A percentile compares a stretch with the other conserved stretches of the same genome.
These are phyloP conservation scores for Vararia minispora DNA, from an alignment of 768 basidiomycete species.

Conservation along the genomic window DNA sequence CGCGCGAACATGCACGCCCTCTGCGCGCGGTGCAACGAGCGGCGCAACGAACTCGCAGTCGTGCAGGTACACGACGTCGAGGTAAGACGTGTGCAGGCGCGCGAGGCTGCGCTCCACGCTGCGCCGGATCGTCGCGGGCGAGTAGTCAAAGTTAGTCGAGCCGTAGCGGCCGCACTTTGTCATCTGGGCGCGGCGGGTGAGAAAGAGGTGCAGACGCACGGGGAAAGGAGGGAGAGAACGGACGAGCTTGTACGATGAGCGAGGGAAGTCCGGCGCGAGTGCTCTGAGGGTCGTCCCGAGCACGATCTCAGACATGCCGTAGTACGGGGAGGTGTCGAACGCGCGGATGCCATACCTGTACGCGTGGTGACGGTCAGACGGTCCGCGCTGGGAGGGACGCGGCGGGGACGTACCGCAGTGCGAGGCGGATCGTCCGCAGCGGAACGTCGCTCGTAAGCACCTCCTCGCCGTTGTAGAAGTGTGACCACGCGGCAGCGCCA, in stretches of 20 bases:
- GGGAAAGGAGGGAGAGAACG: neutral
- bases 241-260: conserved; percentile 68
- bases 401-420: conserved; percentile 45
- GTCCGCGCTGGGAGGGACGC: neutral
- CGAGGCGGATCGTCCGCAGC: conserved; percentile 58
- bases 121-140: conserved; percentile 48
- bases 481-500: conserved; percentile 63
- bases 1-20: conserved; percentile 47
- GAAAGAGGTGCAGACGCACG: neutral
- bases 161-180: conserved; percentile 84
- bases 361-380: neutral
- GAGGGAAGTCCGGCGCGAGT: conserved; percentile 60
- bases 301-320: conserved; percentile 71
- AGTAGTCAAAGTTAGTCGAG: conserved; percentile 58
- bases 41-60: conserved; percentile 74
- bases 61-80: conserved; percentile 76
- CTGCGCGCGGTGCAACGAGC: conserved; percentile 32
- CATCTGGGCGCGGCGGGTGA: conserved; percentile 45
- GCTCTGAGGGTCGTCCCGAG: conserved; percentile 54
- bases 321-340: conserved; percentile 77
- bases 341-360: conserved; percentile 68
- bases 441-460: conserved; percentile 46
- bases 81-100: conserved; percentile 63
- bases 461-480: conserved; percentile 52
- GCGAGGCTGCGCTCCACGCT: conserved; percentile 57